Evolutionary conservation across 2,329 filamentous ascomycete species (phyloP).

Genomic region (Cordyceps cicadae): DNA sequence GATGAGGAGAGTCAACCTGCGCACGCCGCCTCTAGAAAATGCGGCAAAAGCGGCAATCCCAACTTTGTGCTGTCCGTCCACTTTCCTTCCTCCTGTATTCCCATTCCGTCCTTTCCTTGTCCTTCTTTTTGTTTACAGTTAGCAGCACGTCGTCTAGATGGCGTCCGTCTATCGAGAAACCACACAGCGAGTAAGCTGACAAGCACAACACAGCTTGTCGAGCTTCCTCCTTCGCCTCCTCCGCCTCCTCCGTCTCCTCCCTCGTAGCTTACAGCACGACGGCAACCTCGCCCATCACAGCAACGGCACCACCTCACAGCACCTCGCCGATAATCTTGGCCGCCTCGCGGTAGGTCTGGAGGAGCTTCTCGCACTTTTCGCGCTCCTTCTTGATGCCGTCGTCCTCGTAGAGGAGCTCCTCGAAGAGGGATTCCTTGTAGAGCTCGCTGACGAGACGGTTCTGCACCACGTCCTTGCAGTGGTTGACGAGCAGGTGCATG

Average conservation of each 20-base stretch:
- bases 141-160: background rate
- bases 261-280: background rate
- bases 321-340: constrained; percentile 98
- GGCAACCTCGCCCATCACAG: too few species aligned
- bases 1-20: background rate
- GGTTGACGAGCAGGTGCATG: constrained; percentile 97
- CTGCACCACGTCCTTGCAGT: constrained; percentile 96
- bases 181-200: background rate
- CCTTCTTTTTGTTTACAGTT: background rate
- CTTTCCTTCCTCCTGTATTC: background rate
- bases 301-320: constrained; percentile 45
- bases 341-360: constrained; percentile 93
- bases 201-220: background rate
- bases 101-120: background rate
- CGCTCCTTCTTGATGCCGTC: constrained; percentile 95
- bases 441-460: constrained; percentile 92
- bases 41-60: background rate
- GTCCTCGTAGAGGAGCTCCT: constrained; percentile 93
- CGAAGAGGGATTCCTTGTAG: constrained; percentile 85
- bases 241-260: background rate
- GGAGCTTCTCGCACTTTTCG: constrained; percentile 95
- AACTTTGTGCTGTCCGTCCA: background rate
- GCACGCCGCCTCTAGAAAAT: background rate
- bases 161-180: background rate
- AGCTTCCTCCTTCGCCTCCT: background rate